Evolutionary conservation across 2,329 filamentous ascomycete species (phyloP), one percentile per base, ranked within the genome.

Genomic region (Chaetomiaceae sp.): DNA sequence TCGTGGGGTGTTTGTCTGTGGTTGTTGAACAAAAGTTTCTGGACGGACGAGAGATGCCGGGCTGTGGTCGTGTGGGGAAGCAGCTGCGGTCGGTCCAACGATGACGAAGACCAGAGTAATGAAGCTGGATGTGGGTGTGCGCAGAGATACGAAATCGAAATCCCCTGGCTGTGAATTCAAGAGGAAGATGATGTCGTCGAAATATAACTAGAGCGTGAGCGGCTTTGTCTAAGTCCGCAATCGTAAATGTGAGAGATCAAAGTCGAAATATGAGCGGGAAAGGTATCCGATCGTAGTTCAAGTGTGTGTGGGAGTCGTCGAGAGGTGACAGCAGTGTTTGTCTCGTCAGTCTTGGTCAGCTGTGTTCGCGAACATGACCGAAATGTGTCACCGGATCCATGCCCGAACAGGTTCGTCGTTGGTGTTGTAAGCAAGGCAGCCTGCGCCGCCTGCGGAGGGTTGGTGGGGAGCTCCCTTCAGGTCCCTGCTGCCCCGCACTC

Each of bases 361-460:
- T 53, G 55, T 25, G 45, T 27, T 53, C 49, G 37, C 23, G 27
- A 19, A 30, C 35, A 49, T 55, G 56, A 53, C 53, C 52, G 13
- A 50, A 21, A 40, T 50, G 48, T 47, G 56, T 57, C 56, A 58
- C 43, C 43, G 45, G 52, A 51, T 48, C 42, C 49, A 50, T 40
- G 12, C 41, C 14, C 12, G 5, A 27, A 21, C 20, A 31, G 16
- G 23, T 14, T 34, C 16, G 42, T 46, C 31, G 37, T 46, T 38
- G 45, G 35, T 53, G 27, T 23, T 41, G 41, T 41, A 10, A 48
- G 31, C 44, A 41, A 27, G 53, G 50, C 47, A 55, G 39, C 46
- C 12, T 9, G 19, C 38, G 48, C 41, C 34, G 25, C 37, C 31
- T 23, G 19, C 17, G 33, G 30, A 25, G 35, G 41, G 34, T 48